A percentile compares a stretch with the other conserved stretches of the same genome.
Evolutionary conservation across 495 filamentous ascomycete species (phyloP).

Genomic region (Penicillium diatomitis): DNA sequence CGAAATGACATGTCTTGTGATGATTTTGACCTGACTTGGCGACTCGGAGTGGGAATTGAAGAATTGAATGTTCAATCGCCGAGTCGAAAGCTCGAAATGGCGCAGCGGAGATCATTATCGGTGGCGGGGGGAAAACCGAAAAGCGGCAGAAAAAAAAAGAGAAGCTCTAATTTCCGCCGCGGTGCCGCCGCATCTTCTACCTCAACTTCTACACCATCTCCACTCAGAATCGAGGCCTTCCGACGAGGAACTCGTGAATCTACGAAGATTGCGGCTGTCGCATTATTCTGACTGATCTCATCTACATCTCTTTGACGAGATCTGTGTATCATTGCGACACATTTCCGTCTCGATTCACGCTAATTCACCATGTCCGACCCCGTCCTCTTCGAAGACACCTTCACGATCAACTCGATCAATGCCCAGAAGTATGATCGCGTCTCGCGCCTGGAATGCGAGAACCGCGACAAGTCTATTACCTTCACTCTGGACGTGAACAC

Average conservation of each 20-base stretch:
- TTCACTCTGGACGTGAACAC: slow-evolving; percentile 90
- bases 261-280: no score
- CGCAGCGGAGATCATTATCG: slow-evolving; percentile 16
- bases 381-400: slow-evolving; percentile 85
- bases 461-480: slow-evolving; percentile 56
- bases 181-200: slow-evolving; percentile 11
- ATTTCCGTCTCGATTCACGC: no score
- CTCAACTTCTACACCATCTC: neutral
- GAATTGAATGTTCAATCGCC: no score
- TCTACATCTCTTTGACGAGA: no score
- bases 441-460: slow-evolving; percentile 64
- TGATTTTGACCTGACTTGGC: no score
- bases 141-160: slow-evolving; percentile 23
- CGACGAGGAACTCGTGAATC: no score
- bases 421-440: slow-evolving; percentile 91
- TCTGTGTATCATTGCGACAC: no score
- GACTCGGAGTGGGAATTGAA: no score
- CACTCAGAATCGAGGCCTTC: slow-evolving; percentile 1
- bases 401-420: slow-evolving; percentile 71
- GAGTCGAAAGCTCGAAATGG: neutral
- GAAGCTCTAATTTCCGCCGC: slow-evolving; percentile 21
- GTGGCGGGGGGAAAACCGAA: slow-evolving; percentile 12
- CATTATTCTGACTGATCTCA: no score
- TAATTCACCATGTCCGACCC: slow-evolving; percentile 56
- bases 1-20: slow-evolving; percentile 67